Conservation (phyloP, 1,284 basidiomycete species). For the Volvariella volvacea region DNA sequence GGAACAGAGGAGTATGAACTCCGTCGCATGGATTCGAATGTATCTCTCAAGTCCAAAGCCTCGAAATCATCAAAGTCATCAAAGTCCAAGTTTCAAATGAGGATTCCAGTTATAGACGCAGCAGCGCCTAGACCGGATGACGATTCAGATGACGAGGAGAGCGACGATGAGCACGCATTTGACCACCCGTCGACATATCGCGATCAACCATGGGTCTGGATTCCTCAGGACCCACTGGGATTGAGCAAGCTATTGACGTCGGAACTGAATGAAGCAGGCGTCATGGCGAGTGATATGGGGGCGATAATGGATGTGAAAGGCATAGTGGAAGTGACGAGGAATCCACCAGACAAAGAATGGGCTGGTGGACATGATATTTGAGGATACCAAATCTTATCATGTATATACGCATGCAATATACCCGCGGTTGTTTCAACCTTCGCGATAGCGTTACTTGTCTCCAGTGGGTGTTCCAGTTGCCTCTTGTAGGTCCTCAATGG, state of each 20-base stretch:
- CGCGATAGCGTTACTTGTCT: neutral
- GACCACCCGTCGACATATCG: conserved; percentile 60
- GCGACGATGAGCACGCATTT: conserved; percentile 40
- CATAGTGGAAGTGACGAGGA: conserved; percentile 44
- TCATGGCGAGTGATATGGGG: conserved; percentile 42
- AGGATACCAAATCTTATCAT: conserved; percentile 15
- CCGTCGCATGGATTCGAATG: conserved; percentile 5
- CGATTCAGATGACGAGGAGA: conserved; percentile 22
- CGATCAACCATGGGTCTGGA: conserved; percentile 58
- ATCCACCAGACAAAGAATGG: conserved; percentile 45
- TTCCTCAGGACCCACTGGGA: conserved; percentile 56
- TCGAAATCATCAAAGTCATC: conserved; percentile 13
- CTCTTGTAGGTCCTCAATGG: conserved; percentile 48
- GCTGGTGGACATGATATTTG: conserved; percentile 30
- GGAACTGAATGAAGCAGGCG: conserved; percentile 34
- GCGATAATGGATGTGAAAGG: conserved; percentile 45
- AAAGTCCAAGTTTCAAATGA: conserved; percentile 9
- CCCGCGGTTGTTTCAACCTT: neutral
- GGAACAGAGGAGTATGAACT: neutral
- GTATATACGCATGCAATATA: conserved; percentile 2
- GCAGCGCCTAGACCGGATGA: conserved; percentile 19
- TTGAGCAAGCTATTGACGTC: conserved; percentile 44
- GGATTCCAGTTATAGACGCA: conserved; percentile 14
- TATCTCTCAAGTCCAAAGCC: conserved; percentile 12
- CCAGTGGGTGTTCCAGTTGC: conserved; percentile 11